Percentiles rank a stretch among this genome's conserved stretches.
These are phyloP conservation scores for Fraxinus greggii DNA, from an alignment of 305 asterid genomes.

Conservation along the genomic window DNA sequence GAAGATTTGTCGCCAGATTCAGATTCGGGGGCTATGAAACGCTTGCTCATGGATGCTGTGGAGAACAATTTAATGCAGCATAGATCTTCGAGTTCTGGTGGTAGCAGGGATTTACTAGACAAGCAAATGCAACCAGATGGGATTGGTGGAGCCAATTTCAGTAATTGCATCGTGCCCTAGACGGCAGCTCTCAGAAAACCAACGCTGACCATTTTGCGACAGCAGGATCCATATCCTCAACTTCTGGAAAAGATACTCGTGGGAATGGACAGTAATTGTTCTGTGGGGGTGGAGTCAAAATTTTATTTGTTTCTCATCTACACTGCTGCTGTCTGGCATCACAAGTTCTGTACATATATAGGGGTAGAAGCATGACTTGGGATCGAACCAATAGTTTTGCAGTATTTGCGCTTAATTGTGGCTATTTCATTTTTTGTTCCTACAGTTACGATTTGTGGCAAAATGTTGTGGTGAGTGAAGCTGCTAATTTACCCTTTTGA, in stretches of 20 bases:
- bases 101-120: conserved; percentile 30
- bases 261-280: conserved; percentile 1
- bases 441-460: not conserved
- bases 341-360: conserved; percentile 36
- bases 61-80: conserved; percentile 40
- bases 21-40: conserved; percentile 34
- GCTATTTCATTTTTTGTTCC: conserved; percentile 13
- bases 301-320: conserved; percentile 31
- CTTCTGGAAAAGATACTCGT: not conserved
- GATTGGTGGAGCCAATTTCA: conserved; percentile 25
- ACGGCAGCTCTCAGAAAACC: conserved; percentile 16
- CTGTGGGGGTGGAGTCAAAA: conserved; percentile 29
- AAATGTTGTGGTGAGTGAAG: not conserved
- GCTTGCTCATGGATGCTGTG: conserved; percentile 20
- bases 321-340: conserved; percentile 37
- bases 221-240: not conserved
- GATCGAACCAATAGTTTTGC: not conserved
- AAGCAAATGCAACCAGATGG: conserved; percentile 33
- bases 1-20: conserved; percentile 58
- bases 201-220: conserved; percentile 15
- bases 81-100: conserved; percentile 27
- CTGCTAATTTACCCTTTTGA: not conserved
- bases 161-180: conserved; percentile 24
- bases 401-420: not conserved
- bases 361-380: conserved; percentile 18